Evolutionary conservation across 345 rosid genomes (phyloP).

Genomic region (Trapa incisa): DNA sequence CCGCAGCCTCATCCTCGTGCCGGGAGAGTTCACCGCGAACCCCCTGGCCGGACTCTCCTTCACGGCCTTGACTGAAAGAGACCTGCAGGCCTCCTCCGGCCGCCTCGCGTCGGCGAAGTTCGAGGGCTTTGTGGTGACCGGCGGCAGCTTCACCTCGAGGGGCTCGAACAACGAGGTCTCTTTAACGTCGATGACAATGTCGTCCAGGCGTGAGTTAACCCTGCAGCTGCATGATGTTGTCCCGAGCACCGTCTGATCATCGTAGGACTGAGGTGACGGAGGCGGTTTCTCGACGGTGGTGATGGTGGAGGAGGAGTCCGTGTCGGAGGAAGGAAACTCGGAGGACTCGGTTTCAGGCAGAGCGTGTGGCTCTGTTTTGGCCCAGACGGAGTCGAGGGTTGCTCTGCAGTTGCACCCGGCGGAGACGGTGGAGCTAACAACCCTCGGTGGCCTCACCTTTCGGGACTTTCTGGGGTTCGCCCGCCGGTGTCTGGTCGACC

Average conservation of each 20-base stretch:
- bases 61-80: constrained; percentile 18
- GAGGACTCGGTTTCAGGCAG: constrained; percentile 9
- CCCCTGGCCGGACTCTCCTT: constrained; percentile 5
- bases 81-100: constrained; percentile 2
- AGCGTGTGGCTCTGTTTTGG: neutral
- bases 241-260: constrained; percentile 26
- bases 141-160: constrained; percentile 23
- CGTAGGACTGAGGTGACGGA: constrained; percentile 14
- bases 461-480: constrained; percentile 9
- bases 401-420: constrained; percentile 17
- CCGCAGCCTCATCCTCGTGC: constrained; percentile 44
- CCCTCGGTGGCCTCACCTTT: constrained; percentile 9
- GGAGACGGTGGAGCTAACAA: constrained; percentile 13
- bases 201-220: neutral
- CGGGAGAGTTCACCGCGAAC: constrained; percentile 35
- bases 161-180: neutral
- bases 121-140: constrained; percentile 30
- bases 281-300: constrained; percentile 25
- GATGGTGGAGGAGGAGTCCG: constrained; percentile 17
- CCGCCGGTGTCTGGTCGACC: constrained; percentile 22
- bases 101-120: constrained; percentile 17
- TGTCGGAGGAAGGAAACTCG: constrained; percentile 24
- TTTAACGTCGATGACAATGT: constrained; percentile 1
- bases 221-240: constrained; percentile 26
- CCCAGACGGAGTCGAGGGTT: constrained; percentile 7